Evolutionary conservation across 257 asterid species (phyloP).

Genomic region (Capsicum chinense): DNA sequence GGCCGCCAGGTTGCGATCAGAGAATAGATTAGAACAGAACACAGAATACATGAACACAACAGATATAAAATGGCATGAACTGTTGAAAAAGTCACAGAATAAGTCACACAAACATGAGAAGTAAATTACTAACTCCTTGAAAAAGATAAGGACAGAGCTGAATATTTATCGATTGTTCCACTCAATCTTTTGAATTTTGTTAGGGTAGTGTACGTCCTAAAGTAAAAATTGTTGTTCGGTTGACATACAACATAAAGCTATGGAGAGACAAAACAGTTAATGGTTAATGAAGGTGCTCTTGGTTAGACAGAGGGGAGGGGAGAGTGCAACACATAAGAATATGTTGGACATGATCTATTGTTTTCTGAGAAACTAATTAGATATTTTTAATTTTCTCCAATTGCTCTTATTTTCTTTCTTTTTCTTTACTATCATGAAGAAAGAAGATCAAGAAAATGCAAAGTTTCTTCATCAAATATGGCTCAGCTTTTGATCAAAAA

Average conservation of each 20-base stretch:
- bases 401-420: background rate
- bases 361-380: background rate
- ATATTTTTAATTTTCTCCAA: background rate
- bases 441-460: background rate
- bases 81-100: constrained; percentile 48
- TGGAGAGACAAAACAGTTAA: constrained; percentile 30
- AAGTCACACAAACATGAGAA: constrained; percentile 38
- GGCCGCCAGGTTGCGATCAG: constrained; percentile 58
- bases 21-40: constrained; percentile 84
- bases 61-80: constrained; percentile 84
- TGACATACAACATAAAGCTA: constrained; percentile 82
- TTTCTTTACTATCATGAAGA: background rate
- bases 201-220: constrained; percentile 70
- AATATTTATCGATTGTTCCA: constrained; percentile 89
- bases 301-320: background rate
- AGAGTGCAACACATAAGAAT: background rate
- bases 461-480: constrained; percentile 30
- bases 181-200: constrained; percentile 76
- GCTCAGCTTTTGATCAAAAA: background rate
- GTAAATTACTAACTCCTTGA: constrained; percentile 27
- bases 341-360: background rate
- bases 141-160: background rate
- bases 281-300: no score
- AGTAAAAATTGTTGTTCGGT: constrained; percentile 79
- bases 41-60: constrained; percentile 73